Conservation (phyloP, 2,329 filamentous ascomycete species). For the Beauveria australis region DNA sequence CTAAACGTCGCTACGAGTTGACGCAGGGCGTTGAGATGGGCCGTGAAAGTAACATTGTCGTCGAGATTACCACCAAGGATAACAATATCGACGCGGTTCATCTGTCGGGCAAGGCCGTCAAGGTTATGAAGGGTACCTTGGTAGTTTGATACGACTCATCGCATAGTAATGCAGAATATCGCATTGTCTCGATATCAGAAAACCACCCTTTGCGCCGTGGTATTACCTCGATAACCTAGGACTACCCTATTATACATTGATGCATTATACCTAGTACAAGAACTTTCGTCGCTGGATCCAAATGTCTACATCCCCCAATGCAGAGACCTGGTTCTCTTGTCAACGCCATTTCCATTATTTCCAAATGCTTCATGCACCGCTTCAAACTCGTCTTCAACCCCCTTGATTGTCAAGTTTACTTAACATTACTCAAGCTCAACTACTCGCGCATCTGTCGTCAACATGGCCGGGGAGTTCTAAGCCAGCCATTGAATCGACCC, state of each 20-base stretch:
- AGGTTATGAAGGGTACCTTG: conserved; percentile 28
- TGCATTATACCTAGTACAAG: conserved; percentile 26
- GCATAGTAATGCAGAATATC: background rate
- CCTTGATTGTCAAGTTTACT: background rate
- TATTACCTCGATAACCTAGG: conserved; percentile 19
- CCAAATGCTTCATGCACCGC: conserved; percentile 2
- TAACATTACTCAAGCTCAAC: background rate
- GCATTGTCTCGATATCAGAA: background rate
- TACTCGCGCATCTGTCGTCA: background rate
- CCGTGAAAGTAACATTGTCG: conserved; percentile 42
- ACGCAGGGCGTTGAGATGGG: conserved; percentile 64
- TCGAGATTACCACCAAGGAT: conserved; percentile 32
- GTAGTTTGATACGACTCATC: conserved; percentile 15
- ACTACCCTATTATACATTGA: conserved; percentile 28
- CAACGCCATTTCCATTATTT: conserved; percentile 6
- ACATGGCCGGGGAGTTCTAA: background rate
- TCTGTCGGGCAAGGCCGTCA: conserved; percentile 26
- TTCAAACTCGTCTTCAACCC: background rate
- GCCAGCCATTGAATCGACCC: background rate
- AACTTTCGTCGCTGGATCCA: conserved; percentile 5
- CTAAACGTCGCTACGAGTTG: conserved; percentile 38
- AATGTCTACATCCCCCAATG: conserved; percentile 10
- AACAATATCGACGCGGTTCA: conserved; percentile 23
- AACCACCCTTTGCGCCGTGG: conserved; percentile 16
- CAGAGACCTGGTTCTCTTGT: background rate